Conservation (phyloP, 371 early-diverging fungal species). For the Mucor velutinosus region DNA sequence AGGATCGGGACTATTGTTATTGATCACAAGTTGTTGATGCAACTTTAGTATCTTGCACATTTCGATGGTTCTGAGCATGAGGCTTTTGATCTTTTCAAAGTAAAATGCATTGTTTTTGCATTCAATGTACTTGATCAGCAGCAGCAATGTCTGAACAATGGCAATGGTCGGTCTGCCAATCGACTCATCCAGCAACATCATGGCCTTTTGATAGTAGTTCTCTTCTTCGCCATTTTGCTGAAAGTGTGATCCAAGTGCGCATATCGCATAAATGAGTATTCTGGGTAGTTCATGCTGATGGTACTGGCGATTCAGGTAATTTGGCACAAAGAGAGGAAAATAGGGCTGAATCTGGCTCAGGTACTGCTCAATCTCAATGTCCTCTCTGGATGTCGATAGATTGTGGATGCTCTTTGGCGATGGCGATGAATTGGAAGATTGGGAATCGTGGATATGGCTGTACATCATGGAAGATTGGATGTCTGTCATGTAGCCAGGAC, state of each 20-base stretch:
- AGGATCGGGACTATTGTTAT: neutral
- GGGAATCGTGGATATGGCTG: neutral
- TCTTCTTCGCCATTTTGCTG: conserved; percentile 18
- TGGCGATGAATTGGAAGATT: conserved; percentile 1
- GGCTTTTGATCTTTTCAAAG: conserved; percentile 21
- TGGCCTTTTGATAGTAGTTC: conserved; percentile 35
- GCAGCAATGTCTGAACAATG: conserved; percentile 69
- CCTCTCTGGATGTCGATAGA: neutral
- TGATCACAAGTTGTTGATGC: conserved; percentile 13
- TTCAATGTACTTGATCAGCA: conserved; percentile 73
- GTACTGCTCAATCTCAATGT: conserved; percentile 7
- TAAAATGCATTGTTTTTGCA: conserved; percentile 30
- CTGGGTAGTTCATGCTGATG: conserved; percentile 16
- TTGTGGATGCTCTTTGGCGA: conserved; percentile 12
- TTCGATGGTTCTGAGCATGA: conserved; percentile 22
- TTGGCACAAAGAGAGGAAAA: conserved; percentile 28
- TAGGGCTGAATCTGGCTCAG: conserved; percentile 25
- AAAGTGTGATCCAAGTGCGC: conserved; percentile 53
- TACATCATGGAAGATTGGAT: conserved; percentile 1
- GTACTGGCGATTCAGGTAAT: conserved; percentile 20
- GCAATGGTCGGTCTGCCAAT: conserved; percentile 66
- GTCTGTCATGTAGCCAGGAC: conserved; percentile 20
- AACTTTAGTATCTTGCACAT: conserved; percentile 25
- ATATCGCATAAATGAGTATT: conserved; percentile 51
- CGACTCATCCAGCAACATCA: conserved; percentile 62